Evolutionary conservation across 208 protist species (phyloP).

Genomic region (Kentomonas sorsogonicus): DNA sequence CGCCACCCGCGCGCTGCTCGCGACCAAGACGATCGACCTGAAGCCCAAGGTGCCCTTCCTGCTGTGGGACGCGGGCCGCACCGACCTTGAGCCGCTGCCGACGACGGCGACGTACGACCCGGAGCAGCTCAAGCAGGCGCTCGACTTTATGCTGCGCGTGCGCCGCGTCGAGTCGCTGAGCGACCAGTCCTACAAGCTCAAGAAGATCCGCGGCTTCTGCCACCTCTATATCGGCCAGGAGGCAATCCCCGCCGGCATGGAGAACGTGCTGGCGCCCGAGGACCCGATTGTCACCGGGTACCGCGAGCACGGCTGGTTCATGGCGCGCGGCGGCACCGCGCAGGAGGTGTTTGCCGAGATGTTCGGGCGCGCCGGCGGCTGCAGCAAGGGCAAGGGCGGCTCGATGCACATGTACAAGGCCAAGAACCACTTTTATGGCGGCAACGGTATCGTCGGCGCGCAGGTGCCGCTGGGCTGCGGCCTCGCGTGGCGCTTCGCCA

Average conservation of each 20-base stretch:
- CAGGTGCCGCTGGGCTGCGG: conserved; percentile 95
- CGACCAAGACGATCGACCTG: conserved; percentile 64
- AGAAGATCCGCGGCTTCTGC: conserved; percentile 97
- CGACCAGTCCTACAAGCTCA: conserved; percentile 96
- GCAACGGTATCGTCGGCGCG: conserved; percentile 98
- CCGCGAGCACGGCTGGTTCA: conserved; percentile 93
- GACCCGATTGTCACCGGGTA: conserved; percentile 96
- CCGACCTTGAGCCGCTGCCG: conserved; percentile 61
- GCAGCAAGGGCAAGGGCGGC: conserved; percentile 94
- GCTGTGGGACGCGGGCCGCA: conserved; percentile 57
- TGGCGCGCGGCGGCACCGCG: conserved; percentile 87
- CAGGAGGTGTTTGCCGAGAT: conserved; percentile 91
- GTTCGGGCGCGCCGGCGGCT: conserved; percentile 75
- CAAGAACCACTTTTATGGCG: conserved; percentile 94
- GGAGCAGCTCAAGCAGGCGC: conserved; percentile 67
- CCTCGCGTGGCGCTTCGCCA: conserved; percentile 86
- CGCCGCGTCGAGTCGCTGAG: conserved; percentile 92
- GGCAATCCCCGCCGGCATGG: conserved; percentile 93
- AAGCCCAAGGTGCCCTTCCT: conserved; percentile 72
- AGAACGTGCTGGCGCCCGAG: conserved; percentile 80
- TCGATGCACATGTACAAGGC: conserved; percentile 98
- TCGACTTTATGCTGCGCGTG: conserved; percentile 89
- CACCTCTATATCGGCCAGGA: conserved; percentile 98
- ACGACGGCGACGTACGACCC: conserved; percentile 71
- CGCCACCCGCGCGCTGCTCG: conserved; percentile 51